Evolutionary conservation across 768 basidiomycete species (phyloP), one percentile per base, ranked within the genome.

Genomic region (Pisolithus tinctorius): DNA sequence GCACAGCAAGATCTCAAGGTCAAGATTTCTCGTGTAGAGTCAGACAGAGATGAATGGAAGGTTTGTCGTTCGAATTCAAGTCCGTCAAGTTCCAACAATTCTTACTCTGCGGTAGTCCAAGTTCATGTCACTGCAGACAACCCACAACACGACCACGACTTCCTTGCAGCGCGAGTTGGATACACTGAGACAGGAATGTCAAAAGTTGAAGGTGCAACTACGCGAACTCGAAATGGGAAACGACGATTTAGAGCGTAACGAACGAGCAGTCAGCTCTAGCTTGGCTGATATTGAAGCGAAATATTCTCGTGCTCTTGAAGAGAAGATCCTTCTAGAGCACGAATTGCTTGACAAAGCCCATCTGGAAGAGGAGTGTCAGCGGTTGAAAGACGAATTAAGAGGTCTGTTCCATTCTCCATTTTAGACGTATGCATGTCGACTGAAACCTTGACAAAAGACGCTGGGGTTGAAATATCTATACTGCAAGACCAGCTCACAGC

Each of bases 201-300:
- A 86, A 62, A 74, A 74, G 46, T 68, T 80, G 54, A 88, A 88
- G 68, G 72, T 86, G 20, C 83, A 87, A 62, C 71, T 93, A 16
- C 81, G 89, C 20, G 91, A 97, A 66, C 74, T 96, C 29, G 95
- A 98, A 70, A 88, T 98, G 82, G 95, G 95, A 44, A 97, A 96
- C 62, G 96, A 99, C 62, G 94, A 98, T 70, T 75, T 99, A 52
- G 96, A 98, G 65, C 79, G 93, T 55, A 94, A 88, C 66, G 95
- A 97, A 64, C 82, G 96, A 27, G 88, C 88, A 47, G 86, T 89
- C 39, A 80, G 86, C 8, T 90, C 86, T 45, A 88, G 81, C 59
- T 69, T 94, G 59, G 87, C 86, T 4, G 88, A 89, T 63, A 75
- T 91, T 60, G 93, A 96, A 70, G 74, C 81, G 58, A 92, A 86